A percentile compares a stretch with the other conserved stretches of the same genome.
These are phyloP conservation scores for Camellia sinensis DNA, from an alignment of 148 eudicot species.

Conservation along the genomic window DNA sequence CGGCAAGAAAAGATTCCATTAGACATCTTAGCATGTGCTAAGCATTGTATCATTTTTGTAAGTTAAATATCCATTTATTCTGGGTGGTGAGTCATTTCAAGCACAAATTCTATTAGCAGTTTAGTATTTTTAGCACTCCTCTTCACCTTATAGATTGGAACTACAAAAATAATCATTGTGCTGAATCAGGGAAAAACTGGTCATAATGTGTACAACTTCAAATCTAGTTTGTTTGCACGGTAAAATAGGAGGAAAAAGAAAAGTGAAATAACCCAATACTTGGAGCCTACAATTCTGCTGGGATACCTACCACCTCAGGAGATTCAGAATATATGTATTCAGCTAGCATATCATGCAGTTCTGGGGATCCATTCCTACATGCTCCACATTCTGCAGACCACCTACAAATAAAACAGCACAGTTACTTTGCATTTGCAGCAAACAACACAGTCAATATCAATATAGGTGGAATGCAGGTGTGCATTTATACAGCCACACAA, in stretches of 20 bases:
- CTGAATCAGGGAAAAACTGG: background rate
- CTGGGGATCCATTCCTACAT: constrained; percentile 65
- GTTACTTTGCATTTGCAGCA: background rate
- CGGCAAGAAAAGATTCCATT: too few species aligned
- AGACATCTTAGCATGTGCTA: too few species aligned
- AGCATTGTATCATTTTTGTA: too few species aligned
- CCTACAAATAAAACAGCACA: constrained; percentile 37
- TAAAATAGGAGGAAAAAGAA: background rate
- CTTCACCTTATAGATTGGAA: too few species aligned
- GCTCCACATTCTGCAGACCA: constrained; percentile 90
- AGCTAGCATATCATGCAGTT: constrained; percentile 88
- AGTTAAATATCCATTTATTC: too few species aligned
- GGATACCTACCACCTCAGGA: constrained; percentile 74
- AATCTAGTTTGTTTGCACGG: background rate
- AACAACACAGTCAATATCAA: background rate
- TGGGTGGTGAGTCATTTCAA: too few species aligned
- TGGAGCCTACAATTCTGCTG: background rate
- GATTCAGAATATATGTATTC: constrained; percentile 88
- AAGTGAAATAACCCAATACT: background rate
- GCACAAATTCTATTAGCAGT: too few species aligned
- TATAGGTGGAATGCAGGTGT: too few species aligned
- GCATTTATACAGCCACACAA: too few species aligned
- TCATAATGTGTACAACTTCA: background rate
- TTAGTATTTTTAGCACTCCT: too few species aligned
- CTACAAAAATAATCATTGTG: too few species aligned